Evolutionary conservation across 495 filamentous ascomycete species (phyloP).

Genomic region (Aspergillus saccharolyticus): DNA sequence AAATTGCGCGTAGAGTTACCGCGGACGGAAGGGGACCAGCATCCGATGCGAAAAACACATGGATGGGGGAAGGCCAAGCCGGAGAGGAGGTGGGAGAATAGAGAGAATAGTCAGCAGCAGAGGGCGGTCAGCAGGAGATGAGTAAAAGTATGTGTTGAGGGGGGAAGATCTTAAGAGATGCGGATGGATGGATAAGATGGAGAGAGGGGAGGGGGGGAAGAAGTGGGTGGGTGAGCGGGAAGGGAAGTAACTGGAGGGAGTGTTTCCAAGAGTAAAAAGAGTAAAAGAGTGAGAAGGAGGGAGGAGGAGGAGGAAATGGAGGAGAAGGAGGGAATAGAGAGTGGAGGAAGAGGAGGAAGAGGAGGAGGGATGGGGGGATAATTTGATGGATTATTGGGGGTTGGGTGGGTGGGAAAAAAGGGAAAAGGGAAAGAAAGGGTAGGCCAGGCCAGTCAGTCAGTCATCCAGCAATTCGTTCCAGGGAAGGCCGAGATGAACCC

Average conservation of each 20-base stretch:
- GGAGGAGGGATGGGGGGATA: no score
- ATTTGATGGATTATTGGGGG: constrained; percentile 12
- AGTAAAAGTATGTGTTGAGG: no score
- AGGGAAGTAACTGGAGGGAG: constrained; percentile 5
- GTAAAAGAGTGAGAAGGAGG: no score
- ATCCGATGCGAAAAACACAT: constrained; percentile 36
- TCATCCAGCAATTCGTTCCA: constrained; percentile 26
- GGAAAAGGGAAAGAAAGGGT: constrained; percentile 26
- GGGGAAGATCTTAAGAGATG: neutral
- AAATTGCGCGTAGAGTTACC: constrained; percentile 24
- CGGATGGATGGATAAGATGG: neutral
- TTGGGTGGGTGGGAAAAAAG: constrained; percentile 17
- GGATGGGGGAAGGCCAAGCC: constrained; percentile 22
- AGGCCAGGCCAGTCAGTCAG: constrained; percentile 18
- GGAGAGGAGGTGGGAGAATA: constrained; percentile 11
- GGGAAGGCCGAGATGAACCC: constrained; percentile 26
- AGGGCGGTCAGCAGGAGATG: neutral
- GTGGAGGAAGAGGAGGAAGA: no score
- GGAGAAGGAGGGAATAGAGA: neutral
- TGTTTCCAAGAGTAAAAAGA: no score
- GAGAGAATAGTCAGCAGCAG: neutral
- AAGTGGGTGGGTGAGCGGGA: no score
- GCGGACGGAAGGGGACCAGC: constrained; percentile 23
- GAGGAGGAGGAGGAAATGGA: no score
- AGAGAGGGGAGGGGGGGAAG: no score